Base-by-base conservation (phyloP, 2,329 filamentous ascomycete genomes). In the Graphiopsis chlorocephala region DNA sequence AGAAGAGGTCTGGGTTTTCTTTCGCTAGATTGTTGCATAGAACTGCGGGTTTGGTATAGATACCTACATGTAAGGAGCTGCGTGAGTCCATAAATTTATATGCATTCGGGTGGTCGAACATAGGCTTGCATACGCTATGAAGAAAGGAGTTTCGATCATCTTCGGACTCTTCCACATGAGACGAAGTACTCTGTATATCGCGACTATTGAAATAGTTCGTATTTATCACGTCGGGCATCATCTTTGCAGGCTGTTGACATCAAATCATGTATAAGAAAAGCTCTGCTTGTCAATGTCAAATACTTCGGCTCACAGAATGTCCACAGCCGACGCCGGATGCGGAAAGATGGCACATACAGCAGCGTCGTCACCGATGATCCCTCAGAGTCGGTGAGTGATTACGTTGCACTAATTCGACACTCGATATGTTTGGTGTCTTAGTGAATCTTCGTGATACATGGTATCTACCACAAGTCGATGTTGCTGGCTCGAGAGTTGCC, bases 321-420 rank as follows among this genome's bases (percentile, higher is more conserved):
- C 26, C 48, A 38, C 56, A 59, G 56, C 56, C 56, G 38, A 47
- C 26, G 35, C 56, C 56, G 56, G 56, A 59, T 47, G 45, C 56
- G 56, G 56, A 15, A 45, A 53, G 50, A 53, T 50, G 47, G 25
- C 29, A 45, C 38, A 45, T 45, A n/a, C 45, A 10, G 15, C 50
- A 17, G 17, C 35, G 23, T 28, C 56, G 42, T 26, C 56, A 59
- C 23, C 38, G 56, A 33, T 38, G 20, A 59, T 29, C 56, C 56
- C 8, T 59, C 35, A 38, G 35, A 29, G 50, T 53, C 15, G 50
- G 29, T 53, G 50, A 29, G 50, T 2, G 26, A 29, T n/a, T 25
- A n/a, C 29, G 25, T 26, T 53, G 26, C 23, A n/a, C 38, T 11
- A 3, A 1, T 11, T 45, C 2, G n/a, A 20, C n/a, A 4, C 4